Conservation (phyloP, 306 rosid species). For the Casuarina glauca region DNA sequence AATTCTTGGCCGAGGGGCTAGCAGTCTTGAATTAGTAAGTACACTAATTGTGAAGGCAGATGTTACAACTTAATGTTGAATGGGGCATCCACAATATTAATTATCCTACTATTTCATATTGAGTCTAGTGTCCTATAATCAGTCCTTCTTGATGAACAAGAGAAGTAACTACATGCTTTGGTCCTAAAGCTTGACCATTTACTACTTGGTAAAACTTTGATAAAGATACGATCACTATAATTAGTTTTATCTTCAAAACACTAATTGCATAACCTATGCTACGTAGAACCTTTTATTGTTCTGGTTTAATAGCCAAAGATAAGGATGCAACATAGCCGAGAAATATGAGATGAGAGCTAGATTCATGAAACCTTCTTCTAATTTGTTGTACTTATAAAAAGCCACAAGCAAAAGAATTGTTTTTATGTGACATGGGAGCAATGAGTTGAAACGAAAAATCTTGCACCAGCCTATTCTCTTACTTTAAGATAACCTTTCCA, state of each 20-base stretch:
- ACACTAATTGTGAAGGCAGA: no score
- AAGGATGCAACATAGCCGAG: neutral
- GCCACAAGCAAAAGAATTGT: neutral
- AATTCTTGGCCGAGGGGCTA: no score
- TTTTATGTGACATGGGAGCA: neutral
- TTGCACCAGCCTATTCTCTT: neutral
- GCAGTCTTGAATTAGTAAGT: no score
- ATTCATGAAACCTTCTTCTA: neutral
- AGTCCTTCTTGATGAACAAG: neutral
- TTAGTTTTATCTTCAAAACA: neutral
- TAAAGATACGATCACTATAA: neutral
- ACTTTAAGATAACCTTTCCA: neutral
- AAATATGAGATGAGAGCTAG: neutral
- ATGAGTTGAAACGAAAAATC: neutral
- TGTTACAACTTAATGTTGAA: no score
- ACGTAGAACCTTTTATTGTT: no score
- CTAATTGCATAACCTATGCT: neutral
- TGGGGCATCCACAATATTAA: neutral
- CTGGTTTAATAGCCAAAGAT: neutral
- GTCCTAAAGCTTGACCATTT: no score
- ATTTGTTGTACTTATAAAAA: no score
- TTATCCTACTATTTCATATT: neutral
- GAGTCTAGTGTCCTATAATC: neutral
- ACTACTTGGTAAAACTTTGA: neutral
- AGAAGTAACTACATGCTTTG: neutral